A percentile compares a stretch with the other conserved stretches of the same genome.
phyloP scores from a whole-genome alignment of 2,329 filamentous ascomycete genomes.

The Epichloe brachyelytri region DNA sequence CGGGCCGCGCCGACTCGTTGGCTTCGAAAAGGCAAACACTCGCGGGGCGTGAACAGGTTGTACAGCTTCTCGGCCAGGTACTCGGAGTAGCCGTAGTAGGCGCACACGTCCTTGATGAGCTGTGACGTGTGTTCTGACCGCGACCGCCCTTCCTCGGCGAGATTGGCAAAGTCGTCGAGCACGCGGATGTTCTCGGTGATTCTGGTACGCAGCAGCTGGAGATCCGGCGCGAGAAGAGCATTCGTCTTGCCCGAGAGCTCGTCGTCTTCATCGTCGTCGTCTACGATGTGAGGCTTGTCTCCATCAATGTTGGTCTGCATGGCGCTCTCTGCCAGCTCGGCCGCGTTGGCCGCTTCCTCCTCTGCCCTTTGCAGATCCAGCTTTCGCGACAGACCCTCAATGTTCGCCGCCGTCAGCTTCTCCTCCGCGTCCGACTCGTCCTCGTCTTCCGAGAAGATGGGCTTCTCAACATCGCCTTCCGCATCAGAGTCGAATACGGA shows the following conservation, averaged over 20 bases:
- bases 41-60: constrained; percentile 79
- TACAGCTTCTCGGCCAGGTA: constrained; percentile 95
- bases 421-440: constrained; percentile 82
- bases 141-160: constrained; percentile 68
- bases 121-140: constrained; percentile 80
- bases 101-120: constrained; percentile 81
- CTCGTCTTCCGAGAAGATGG: constrained; percentile 92
- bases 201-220: constrained; percentile 75
- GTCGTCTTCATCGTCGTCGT: constrained; percentile 46
- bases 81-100: constrained; percentile 91
- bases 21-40: constrained; percentile 98
- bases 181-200: constrained; percentile 92
- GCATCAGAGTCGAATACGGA: constrained; percentile 62
- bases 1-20: constrained; percentile 85
- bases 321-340: constrained; percentile 72
- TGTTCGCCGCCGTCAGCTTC: constrained; percentile 87
- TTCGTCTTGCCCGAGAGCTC: constrained; percentile 45
- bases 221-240: constrained; percentile 66
- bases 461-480: constrained; percentile 33
- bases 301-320: constrained; percentile 88
- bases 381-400: constrained; percentile 77
- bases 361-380: constrained; percentile 65
- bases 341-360: constrained; percentile 71
- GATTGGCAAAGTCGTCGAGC: constrained; percentile 72
- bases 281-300: constrained; percentile 56